Percentiles rank a stretch among this genome's conserved stretches.
Conservation (phyloP, 257 asterid species). For the Cruciata laevipes region DNA sequence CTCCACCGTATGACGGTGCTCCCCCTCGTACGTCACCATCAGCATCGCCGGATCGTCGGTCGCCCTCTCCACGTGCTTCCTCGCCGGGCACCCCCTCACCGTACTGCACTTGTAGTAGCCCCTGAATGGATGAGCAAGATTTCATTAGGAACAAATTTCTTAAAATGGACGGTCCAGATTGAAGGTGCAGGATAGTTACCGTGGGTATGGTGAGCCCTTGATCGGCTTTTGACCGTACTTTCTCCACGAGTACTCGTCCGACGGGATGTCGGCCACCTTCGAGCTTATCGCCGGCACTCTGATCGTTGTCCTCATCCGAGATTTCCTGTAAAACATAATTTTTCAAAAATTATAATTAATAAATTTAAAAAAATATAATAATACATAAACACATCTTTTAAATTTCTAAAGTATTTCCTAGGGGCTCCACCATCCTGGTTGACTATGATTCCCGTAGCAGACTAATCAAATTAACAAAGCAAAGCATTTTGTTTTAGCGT, state of each 20-base stretch:
- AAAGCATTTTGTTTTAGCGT: neutral
- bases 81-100: slow-evolving; percentile 71
- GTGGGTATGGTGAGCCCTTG: slow-evolving; percentile 82
- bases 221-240: slow-evolving; percentile 82
- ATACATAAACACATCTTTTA: too few relatives aligned
- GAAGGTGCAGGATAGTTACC: slow-evolving; percentile 42
- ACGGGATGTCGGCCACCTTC: slow-evolving; percentile 59
- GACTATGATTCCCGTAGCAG: neutral
- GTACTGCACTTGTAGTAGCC: slow-evolving; percentile 79
- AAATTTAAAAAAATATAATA: neutral
- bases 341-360: neutral
- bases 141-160: neutral
- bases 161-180: neutral
- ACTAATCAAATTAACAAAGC: neutral
- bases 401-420: neutral
- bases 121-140: slow-evolving; percentile 25
- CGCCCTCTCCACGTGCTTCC: slow-evolving; percentile 86
- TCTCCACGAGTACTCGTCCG: slow-evolving; percentile 73
- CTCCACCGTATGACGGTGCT: slow-evolving; percentile 49
- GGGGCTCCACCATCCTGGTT: neutral
- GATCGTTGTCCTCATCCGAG: slow-evolving; percentile 36
- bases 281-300: slow-evolving; percentile 72
- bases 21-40: slow-evolving; percentile 75
- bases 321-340: slow-evolving; percentile 39
- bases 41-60: slow-evolving; percentile 70